These are phyloP conservation scores for Nidularia sp. DNA, from an alignment of 768 basidiomycete genomes.

Conservation along the genomic window DNA sequence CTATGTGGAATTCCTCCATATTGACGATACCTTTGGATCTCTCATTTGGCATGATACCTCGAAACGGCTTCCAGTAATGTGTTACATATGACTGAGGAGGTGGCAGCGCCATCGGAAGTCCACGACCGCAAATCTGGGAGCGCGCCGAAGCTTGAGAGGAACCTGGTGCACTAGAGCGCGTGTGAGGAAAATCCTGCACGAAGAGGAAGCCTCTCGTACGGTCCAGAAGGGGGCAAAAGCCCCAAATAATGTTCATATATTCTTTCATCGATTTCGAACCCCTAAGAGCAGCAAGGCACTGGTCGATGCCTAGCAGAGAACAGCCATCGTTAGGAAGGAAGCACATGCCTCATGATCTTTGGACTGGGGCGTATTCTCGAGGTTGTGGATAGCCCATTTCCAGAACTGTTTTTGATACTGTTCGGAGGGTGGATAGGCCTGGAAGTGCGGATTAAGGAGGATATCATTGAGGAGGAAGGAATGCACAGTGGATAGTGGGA, in stretches of 20 bases:
- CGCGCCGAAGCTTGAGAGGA: constrained; percentile 13
- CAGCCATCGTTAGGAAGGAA: background rate
- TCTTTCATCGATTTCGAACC: constrained; percentile 58
- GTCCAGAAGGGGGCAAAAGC: constrained; percentile 33
- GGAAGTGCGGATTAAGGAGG: constrained; percentile 49
- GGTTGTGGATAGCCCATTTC: constrained; percentile 60
- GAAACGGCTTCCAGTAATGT: constrained; percentile 48
- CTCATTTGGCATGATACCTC: background rate
- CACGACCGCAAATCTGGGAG: constrained; percentile 19
- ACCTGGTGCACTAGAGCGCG: constrained; percentile 18
- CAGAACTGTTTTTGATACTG: constrained; percentile 66
- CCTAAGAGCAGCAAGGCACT: constrained; percentile 25
- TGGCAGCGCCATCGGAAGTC: constrained; percentile 17
- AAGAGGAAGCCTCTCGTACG: too few relatives aligned
- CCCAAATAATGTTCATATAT: constrained; percentile 63
- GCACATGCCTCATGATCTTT: constrained; percentile 41
- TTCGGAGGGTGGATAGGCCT: constrained; percentile 55
- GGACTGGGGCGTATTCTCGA: constrained; percentile 40
- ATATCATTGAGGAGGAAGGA: constrained; percentile 50
- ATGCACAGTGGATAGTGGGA: constrained; percentile 40
- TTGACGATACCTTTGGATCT: constrained; percentile 9
- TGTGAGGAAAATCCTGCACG: too few relatives aligned
- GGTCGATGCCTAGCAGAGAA: background rate
- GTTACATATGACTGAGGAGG: constrained; percentile 62
- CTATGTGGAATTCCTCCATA: constrained; percentile 26